Base-by-base conservation (phyloP, 148 eudicot species). In the Salicornia ramosissima region DNA sequence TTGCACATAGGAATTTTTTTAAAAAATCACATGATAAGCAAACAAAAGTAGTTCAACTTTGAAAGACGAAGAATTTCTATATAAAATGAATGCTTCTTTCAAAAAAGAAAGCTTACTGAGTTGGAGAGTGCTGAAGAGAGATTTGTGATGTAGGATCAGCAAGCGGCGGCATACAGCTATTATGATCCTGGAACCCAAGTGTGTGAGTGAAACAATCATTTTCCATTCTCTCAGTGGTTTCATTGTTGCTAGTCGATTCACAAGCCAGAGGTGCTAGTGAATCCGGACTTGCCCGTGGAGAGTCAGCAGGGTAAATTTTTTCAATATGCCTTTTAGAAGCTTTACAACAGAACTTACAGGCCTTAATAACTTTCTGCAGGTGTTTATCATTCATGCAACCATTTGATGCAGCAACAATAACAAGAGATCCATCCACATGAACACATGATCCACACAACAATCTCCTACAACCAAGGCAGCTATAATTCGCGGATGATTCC, bases 281-380 rank as follows among this genome's bases (percentile, higher is more conserved):
- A 72, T 88, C 94, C 40, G 90, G 90, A 74, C 92, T 88, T 39
- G 70, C 79, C 52, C 84, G 74, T 4, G 98, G 90, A 52, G 98
- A 88, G 60, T 88, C 90, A 25, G 90, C 80, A 40, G 98, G 98
- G 75, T 88, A 77, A 40, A 90, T 73, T 68, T 90, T 93, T 31
- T 78, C 95, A 69, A 80, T 84, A 65, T 73, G 81, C 77, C 76
- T 86, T 70, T 80, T 76, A 28, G 72, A 72, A 36, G 73, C 39
- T 77, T 83, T 81, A 11, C 65, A 81, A 74, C 98, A 93, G 53
- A 86, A 74, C 56, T 85, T 83, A 78, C 98, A 93, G 21, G 83
- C 82, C 67, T 75, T 83, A 11, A 83, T 77, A 75, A 72, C 75
- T 67, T 79, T 65, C 54, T 78, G 82, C 11, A 80, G 28, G 50